phyloP scores from a whole-genome alignment of 306 rosid species.

The Quercus suber region DNA sequence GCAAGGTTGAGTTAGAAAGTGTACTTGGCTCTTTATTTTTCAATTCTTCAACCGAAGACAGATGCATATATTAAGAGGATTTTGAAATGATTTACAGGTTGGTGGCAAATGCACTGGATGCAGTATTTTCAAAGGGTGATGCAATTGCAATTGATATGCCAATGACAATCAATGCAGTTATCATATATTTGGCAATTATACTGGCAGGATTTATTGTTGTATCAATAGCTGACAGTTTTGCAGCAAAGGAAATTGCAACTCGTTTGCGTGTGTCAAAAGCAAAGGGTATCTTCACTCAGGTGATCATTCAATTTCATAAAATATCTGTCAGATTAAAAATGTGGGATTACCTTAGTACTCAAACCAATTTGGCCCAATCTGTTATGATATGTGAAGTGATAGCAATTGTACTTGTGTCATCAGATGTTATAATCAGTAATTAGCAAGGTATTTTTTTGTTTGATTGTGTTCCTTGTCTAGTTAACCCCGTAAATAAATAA shows the following conservation, averaged over 20 bases:
- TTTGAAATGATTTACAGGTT: conserved; percentile 44
- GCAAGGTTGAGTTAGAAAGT: not conserved
- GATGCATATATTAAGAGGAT: too few relatives aligned
- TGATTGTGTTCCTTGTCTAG: not conserved
- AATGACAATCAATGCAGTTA: conserved; percentile 79
- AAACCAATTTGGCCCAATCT: not conserved
- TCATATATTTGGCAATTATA: conserved; percentile 78
- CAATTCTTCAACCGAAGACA: too few relatives aligned
- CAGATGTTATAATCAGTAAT: not conserved
- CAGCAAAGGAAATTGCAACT: conserved; percentile 68
- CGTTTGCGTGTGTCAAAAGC: conserved; percentile 77
- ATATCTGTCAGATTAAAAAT: not conserved
- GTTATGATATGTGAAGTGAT: not conserved
- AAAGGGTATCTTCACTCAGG: conserved; percentile 85
- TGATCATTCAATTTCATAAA: conserved; percentile 21
- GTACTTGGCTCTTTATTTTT: not conserved
- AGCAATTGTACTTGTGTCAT: not conserved
- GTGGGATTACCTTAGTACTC: not conserved
- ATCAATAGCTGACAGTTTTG: conserved; percentile 91
- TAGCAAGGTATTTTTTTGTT: not conserved
- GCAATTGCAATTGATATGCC: conserved; percentile 92
- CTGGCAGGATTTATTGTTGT: conserved; percentile 81
- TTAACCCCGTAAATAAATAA: not conserved
- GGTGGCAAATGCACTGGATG: conserved; percentile 69
- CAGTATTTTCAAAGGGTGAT: conserved; percentile 74